Evolutionary conservation across 2,329 filamentous ascomycete genomes (phyloP), one percentile per base, ranked within the genome.

Genomic region (Fusarium virguliforme): DNA sequence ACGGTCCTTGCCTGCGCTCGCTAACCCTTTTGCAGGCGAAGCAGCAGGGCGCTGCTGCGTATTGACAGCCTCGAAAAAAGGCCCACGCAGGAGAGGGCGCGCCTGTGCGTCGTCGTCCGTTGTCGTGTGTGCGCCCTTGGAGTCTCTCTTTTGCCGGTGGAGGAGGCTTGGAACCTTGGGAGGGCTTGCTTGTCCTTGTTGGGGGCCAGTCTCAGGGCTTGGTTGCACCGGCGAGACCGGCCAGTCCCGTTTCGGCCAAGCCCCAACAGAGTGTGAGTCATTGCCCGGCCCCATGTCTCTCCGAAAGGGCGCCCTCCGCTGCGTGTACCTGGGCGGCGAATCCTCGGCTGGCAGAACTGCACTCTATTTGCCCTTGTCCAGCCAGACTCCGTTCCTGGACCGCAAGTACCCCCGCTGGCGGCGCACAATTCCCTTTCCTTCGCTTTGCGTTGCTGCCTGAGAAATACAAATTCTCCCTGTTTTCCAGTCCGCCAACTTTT

Each of bases 371-470:
- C 70, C 75, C 75, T 64, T 62, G 46, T 5, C 9, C 26, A 50
- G 54, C 64, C 54, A 41, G 58, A 63, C 67, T 70, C 71, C 71
- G 71, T 75, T 74, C 55, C 38, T 38, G 48, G 37, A 35, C 61
- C 41, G 71, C 74, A 75, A 50, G 46, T 50, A 50, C 46, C 59
- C 59, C 30, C 26, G 7, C n/a, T 26, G 24, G 43, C 53, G 24
- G 57, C 64, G 32, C 72, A 75, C 74, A 73, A 70, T 75, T 76
- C 60, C 64, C 18, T 18, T 60, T 65, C 60, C 60, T 37, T 64
- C 46, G 43, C 28, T 53, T 38, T 37, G n/a, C 41, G 68, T 84
- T 80, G 81, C 79, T 85, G 83, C 83, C 83, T 85, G 82, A 83
- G 79, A 83, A 81, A 80, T 82, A 84, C 81, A 84, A 82, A 83